These are phyloP conservation scores for Microbotryomycetes sp. DNA, from an alignment of 1,284 basidiomycete species.

Conservation along the genomic window DNA sequence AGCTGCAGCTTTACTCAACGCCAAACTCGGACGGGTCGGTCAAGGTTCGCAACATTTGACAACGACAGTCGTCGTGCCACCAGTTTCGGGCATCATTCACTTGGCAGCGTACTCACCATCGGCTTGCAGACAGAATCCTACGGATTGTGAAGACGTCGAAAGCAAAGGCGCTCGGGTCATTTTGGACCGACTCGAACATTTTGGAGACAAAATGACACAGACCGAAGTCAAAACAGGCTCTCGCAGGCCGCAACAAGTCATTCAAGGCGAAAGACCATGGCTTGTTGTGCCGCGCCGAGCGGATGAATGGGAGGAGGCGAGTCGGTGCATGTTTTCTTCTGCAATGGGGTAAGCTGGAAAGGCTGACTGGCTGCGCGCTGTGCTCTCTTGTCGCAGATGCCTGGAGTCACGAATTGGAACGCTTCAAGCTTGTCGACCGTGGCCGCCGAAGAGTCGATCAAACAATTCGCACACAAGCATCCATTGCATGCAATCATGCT, in stretches of 20 bases:
- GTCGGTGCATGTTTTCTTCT: neutral
- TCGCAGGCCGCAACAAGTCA: neutral
- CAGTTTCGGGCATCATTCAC: conserved; percentile 34
- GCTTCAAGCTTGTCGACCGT: conserved; percentile 15
- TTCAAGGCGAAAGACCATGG: conserved; percentile 29
- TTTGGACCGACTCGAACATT: conserved; percentile 11
- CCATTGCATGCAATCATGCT: conserved; percentile 34
- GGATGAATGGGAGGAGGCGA: conserved; percentile 29
- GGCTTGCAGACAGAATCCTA: conserved; percentile 25
- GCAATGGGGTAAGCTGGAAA: neutral
- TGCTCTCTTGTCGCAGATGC: neutral
- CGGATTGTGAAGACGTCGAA: conserved; percentile 34
- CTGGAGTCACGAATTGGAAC: conserved; percentile 15
- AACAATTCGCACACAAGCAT: conserved; percentile 15
- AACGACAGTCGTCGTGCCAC: conserved; percentile 27
- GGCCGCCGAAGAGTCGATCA: conserved; percentile 16
- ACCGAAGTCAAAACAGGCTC: conserved; percentile 3
- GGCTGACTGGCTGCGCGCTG: neutral
- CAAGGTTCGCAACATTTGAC: conserved; percentile 25
- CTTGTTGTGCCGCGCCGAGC: conserved; percentile 29
- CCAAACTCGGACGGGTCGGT: conserved; percentile 16
- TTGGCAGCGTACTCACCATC: conserved; percentile 32
- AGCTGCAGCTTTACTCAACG: conserved; percentile 15
- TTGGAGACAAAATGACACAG: neutral
- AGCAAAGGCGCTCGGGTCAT: conserved; percentile 24